phyloP scores from a whole-genome alignment of 371 early-diverging fungal genomes.

The Blakeslea trispora region DNA sequence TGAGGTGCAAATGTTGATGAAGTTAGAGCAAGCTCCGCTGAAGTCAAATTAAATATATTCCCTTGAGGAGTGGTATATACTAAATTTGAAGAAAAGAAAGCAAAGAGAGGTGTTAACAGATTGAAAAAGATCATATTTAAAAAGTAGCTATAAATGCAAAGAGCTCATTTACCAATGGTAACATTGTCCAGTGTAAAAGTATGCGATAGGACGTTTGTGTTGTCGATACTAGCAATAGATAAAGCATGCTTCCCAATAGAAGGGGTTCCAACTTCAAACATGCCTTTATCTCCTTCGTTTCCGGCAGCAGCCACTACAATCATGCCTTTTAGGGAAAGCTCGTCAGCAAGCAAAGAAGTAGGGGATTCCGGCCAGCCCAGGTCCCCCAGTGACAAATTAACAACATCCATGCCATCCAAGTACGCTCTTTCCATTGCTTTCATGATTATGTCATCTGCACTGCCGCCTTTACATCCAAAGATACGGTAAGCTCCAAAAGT shows the following conservation, averaged over 20 bases:
- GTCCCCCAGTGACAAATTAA: slow-evolving; percentile 48
- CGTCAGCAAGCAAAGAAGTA: slow-evolving; percentile 40
- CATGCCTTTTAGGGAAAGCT: slow-evolving; percentile 35
- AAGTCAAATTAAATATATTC: slow-evolving; percentile 15
- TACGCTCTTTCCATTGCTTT: slow-evolving; percentile 73
- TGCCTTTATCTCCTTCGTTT: slow-evolving; percentile 71
- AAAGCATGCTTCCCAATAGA: slow-evolving; percentile 63
- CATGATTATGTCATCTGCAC: slow-evolving; percentile 71
- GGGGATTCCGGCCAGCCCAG: slow-evolving; percentile 51
- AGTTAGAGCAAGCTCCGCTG: slow-evolving; percentile 24
- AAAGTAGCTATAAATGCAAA: too few species aligned
- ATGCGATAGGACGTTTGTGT: slow-evolving; percentile 36
- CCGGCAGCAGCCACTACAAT: slow-evolving; percentile 62
- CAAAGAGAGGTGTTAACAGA: too few species aligned
- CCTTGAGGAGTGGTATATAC: slow-evolving; percentile 36
- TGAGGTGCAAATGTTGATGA: slow-evolving; percentile 17
- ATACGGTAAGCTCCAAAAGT: slow-evolving; percentile 70
- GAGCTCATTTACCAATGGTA: slow-evolving; percentile 25
- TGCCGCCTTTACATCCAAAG: slow-evolving; percentile 76
- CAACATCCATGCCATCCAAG: slow-evolving; percentile 64
- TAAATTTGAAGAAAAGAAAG: too few species aligned
- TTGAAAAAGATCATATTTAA: too few species aligned
- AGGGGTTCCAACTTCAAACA: slow-evolving; percentile 63
- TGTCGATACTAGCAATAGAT: slow-evolving; percentile 79
- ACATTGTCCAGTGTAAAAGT: slow-evolving; percentile 21